Evolutionary conservation across 768 basidiomycete genomes (phyloP).

Genomic region (Macrolepiota dolichaula): DNA sequence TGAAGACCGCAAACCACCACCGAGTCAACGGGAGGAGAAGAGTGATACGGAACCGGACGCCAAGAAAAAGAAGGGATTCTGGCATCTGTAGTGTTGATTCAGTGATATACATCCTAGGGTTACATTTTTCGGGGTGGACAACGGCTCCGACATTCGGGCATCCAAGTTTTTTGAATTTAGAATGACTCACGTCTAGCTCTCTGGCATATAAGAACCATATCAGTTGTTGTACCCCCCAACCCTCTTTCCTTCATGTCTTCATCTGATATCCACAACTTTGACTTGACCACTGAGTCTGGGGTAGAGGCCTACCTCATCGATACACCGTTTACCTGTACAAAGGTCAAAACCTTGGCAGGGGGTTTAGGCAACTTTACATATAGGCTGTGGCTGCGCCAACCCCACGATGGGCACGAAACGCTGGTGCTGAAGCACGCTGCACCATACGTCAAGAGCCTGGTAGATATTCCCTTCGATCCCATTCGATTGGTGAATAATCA

Average conservation of each 20-base stretch:
- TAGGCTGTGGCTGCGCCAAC: conserved; percentile 40
- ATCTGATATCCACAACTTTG: conserved; percentile 9
- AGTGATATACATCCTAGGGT: no score
- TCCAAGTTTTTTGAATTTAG: background rate
- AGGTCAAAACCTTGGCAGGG: conserved; percentile 41
- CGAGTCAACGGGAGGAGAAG: conserved; percentile 7
- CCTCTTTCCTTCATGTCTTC: background rate
- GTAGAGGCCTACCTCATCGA: conserved; percentile 40
- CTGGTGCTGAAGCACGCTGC: conserved; percentile 59
- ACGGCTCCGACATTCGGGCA: conserved; percentile 1
- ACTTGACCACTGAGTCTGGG: conserved; percentile 31
- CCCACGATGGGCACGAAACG: conserved; percentile 40
- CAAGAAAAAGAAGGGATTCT: conserved; percentile 10
- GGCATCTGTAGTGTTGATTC: background rate
- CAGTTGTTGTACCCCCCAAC: background rate
- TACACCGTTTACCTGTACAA: conserved; percentile 44
- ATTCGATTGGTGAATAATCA: conserved; percentile 48
- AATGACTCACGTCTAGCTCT: background rate
- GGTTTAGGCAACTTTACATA: conserved; percentile 57
- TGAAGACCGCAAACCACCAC: conserved; percentile 16
- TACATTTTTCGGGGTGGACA: background rate
- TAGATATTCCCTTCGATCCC: conserved; percentile 25
- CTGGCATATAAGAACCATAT: background rate
- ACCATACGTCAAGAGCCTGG: conserved; percentile 31
- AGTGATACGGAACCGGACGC: conserved; percentile 13